Evolutionary conservation across 179 eudicot species (phyloP), one percentile per base, ranked within the genome.

Genomic region (Beta corolliflora): DNA sequence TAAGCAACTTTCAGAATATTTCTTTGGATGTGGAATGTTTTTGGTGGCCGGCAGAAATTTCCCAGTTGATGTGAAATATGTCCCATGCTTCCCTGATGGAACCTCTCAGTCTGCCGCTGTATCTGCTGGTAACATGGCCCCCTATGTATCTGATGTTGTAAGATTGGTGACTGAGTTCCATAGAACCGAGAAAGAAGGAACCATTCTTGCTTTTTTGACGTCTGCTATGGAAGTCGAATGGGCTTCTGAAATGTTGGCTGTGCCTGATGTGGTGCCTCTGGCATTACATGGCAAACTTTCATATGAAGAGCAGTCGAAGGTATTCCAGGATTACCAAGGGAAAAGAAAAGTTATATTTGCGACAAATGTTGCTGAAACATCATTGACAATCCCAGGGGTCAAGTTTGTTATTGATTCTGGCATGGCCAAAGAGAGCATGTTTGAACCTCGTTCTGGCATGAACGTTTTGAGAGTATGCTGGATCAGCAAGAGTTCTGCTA

Each of bases 321-420:
- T 94, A 36, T 96, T 94, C 85, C 83, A 81, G 55, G 83, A 89
- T 71, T 89, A 85, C 77, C 91, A 92, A 12, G 89, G 91, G 11
- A 91, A 85, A 85, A 88, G 98, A 79, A 96, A 96, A 88, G 90
- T 96, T 65, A 94, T 96, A 83, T 94, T 96, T 80, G 83, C 98
- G 5, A 96, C 99, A 29, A 96, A 96, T 86, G 83, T 96, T 71
- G 99, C 99, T 60, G 99, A 96, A 86, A 96, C 99, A 75, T 94
- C 99, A 41, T 83, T 94, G 88, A 96, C 99, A 70, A 96, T 96
- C 59, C 97, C 97, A 5, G 98, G 99, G 59, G 94, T 96, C 77
- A 94, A 89, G 81, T 96, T 87, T 82, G 98, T 96, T 61, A 90
- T 94, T 79, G 99, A 96, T 85, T 91, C 96, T 84, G 99, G 99